Base-by-base conservation (phyloP, 148 eudicot species). In the Rhododendron henanense region DNA sequence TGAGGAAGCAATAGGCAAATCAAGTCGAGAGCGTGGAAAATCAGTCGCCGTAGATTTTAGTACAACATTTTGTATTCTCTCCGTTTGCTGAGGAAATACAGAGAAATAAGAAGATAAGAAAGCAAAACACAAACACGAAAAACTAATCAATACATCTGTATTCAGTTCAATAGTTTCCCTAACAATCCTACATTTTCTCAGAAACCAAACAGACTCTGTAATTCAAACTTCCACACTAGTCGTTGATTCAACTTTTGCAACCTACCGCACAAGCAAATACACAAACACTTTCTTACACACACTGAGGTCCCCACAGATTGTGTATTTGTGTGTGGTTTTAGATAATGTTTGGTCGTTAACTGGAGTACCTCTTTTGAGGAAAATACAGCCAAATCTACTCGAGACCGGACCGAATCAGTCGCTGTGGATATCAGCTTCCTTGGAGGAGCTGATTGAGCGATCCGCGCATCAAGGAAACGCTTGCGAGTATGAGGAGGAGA, bases 331-430 rank as follows among this genome's bases (percentile, higher is more conserved):
- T 53, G 59, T 55, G 59, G 59, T 55, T 55, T 55, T 55, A 4
- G 21, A 55, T 3, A 2, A 53, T 13, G 57, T 2, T 53, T 53
- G 57, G 57, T 53, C 57, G 57, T 53, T 53, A 0, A 53, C 50
- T 47, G n/a, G n/a, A 48, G 8, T 69, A 86, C 84, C 87, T 86
- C 71, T 69, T 69, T 81, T 0, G 84, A 50, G 41, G 59, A 85
- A 5, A 41, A 14, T 19, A 44, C 5, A 33, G 84, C 73, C 18
- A 44, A 85, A 65, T 81, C 79, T 19, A 16, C 61, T 55, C 21
- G 61, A 55, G 61, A 55, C 1, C 61, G 61, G 61, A 16, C 61
- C 61, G 61, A 55, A 55, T 55, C 61, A 55, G 28, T 83, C 63
- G 71, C 28, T 48, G 35, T 13, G 31, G 79, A 71, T 48, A 48